These are phyloP conservation scores for Umbellularia californica DNA, from an alignment of 164 flowering plant species.

Conservation along the genomic window DNA sequence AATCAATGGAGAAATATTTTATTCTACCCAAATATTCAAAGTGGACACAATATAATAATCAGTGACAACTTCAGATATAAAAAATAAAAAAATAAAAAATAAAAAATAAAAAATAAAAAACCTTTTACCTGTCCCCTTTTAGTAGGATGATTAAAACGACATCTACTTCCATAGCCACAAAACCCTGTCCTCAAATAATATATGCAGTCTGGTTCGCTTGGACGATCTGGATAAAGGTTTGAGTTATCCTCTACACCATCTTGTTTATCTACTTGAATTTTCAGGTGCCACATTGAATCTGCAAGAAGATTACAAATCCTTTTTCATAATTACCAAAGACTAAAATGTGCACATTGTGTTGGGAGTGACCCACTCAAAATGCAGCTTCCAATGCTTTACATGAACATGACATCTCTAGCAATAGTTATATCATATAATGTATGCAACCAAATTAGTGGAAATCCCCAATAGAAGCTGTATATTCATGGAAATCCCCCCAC, in stretches of 20 bases:
- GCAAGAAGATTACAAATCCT: background rate
- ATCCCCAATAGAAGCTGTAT: background rate
- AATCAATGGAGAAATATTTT: no score
- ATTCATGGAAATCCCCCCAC: background rate
- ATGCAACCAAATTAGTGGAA: background rate
- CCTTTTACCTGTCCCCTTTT: conserved; percentile 33
- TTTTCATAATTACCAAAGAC: background rate
- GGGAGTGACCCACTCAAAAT: background rate
- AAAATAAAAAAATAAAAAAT: no score
- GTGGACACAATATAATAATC: background rate
- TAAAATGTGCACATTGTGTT: background rate
- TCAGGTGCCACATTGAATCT: conserved; percentile 47
- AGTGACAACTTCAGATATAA: no score
- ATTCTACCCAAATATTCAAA: background rate
- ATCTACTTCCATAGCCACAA: conserved; percentile 65
- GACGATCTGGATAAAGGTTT: conserved; percentile 49
- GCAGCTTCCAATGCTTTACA: background rate
- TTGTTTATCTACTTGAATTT: conserved; percentile 34
- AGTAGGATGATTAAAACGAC: conserved; percentile 65
- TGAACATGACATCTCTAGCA: no score
- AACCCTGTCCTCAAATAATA: conserved; percentile 57
- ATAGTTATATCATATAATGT: background rate
- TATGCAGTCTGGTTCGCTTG: conserved; percentile 59
- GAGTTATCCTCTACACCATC: conserved; percentile 28
- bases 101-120: background rate